Evolutionary conservation across 2,329 filamentous ascomycete species (phyloP).

Genomic region (Malbranchea zuffiana): DNA sequence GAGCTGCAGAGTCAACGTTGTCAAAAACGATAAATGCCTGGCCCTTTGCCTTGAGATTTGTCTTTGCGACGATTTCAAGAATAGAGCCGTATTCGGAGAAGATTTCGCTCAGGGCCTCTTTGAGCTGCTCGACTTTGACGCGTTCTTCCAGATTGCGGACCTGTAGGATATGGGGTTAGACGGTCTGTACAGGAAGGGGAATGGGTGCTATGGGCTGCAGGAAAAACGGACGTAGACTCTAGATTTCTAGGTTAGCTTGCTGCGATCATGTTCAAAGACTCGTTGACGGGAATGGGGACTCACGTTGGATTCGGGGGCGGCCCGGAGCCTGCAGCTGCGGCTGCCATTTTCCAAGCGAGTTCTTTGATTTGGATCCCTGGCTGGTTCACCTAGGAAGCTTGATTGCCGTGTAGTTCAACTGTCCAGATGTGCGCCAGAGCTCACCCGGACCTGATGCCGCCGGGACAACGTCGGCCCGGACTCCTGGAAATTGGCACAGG

Average conservation of each 20-base stretch:
- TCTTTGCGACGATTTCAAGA: slow-evolving; percentile 77
- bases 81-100: slow-evolving; percentile 84
- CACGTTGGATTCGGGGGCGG: slow-evolving; percentile 33
- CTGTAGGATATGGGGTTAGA: slow-evolving; percentile 21
- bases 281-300: slow-evolving; percentile 11
- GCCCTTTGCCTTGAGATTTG: slow-evolving; percentile 81
- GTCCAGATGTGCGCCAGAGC: background rate
- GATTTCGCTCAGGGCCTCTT: slow-evolving; percentile 60
- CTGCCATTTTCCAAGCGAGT: slow-evolving; percentile 23
- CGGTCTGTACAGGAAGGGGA: background rate
- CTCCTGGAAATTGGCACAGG: background rate
- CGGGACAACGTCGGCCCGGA: slow-evolving; percentile 2
- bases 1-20: slow-evolving; percentile 60
- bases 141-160: slow-evolving; percentile 83
- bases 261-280: background rate
- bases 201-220: background rate
- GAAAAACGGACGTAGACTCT: slow-evolving; percentile 35
- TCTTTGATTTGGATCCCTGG: background rate
- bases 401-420: no score
- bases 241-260: slow-evolving; percentile 11
- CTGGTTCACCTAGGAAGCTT: no score
- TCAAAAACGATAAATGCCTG: slow-evolving; percentile 95
- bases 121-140: slow-evolving; percentile 69
- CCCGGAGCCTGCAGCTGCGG: slow-evolving; percentile 21
- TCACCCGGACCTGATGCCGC: background rate